Evolutionary conservation across 176 grass and related monocot genomes (phyloP).

Genomic region (Hordeum vulgare): MorexV3_pseudomolecules_assembly NC_058523.1:538855595-538856094

Average conservation of each 20-base stretch:
- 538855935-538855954: too few species aligned
- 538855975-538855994: not conserved
- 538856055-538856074: not conserved
- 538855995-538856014: too few species aligned
- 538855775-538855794: not conserved
- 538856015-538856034: too few species aligned
- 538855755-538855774: not conserved
- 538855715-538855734: not conserved
- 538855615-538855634: too few species aligned
- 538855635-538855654: too few species aligned
- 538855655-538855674: not conserved
- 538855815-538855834: not conserved
- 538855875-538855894: too few species aligned
- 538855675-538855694: not conserved
- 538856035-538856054: not conserved
- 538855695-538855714: not conserved
- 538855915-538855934: too few species aligned
- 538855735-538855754: not conserved
- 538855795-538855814: not conserved
- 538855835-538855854: not conserved
- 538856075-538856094: not conserved
- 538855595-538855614: too few species aligned
- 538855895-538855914: too few species aligned
- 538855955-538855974: not conserved
- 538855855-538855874: not conserved